Evolutionary conservation across 805 yeast genomes (phyloP), one percentile per base, ranked within the genome.

Genomic region (Barnettozyma wickerhamii): DNA sequence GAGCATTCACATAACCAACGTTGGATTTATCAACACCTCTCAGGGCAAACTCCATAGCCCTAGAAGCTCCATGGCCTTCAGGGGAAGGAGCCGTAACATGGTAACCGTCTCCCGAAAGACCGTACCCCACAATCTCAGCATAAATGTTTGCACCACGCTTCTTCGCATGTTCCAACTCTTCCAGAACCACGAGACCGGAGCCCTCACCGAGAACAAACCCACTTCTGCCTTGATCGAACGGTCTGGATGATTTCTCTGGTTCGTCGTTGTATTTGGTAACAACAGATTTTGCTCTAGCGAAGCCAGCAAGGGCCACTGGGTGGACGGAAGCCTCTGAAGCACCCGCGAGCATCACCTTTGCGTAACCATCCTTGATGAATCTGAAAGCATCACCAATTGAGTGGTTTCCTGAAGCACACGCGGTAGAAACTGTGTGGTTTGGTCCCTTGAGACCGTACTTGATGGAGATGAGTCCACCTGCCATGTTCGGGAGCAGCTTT

Each of bases 171-270:
- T 84, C 81, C 43, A 85, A 65, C 13, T 75, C 77, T 59, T 93
- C 98, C 30, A 93, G 58, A 1, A 91, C 66, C 31, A 95, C 47
- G 1, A 87, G 73, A 4, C 96, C 98, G 14, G 91, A 71, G 2
- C 99, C 99, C 66, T 93, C 99, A 23, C 96, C 82, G 24, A 93
- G 69, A 0, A 93, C 96, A 63, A 93, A 93, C 4, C 99, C 99
- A 42, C 72, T 73, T 45, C 99, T 65, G 2, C 67, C 62, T 12
- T 59, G 58, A 56, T 93, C 99, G 61, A 93, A 93, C 0, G 99
- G 99, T 43, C 96, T 66, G 6, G 95, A 84, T 0, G 95, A 86
- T 23, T 65, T 63, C 5, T 53, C 52, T 3, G 95, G 95, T 2
- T 59, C 59, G 34, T 82, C 84, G 45, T 77, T 81, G 52, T 59